Evolutionary conservation across 2,329 filamentous ascomycete species (phyloP).

Genomic region (Penicillium corylophilum): DNA sequence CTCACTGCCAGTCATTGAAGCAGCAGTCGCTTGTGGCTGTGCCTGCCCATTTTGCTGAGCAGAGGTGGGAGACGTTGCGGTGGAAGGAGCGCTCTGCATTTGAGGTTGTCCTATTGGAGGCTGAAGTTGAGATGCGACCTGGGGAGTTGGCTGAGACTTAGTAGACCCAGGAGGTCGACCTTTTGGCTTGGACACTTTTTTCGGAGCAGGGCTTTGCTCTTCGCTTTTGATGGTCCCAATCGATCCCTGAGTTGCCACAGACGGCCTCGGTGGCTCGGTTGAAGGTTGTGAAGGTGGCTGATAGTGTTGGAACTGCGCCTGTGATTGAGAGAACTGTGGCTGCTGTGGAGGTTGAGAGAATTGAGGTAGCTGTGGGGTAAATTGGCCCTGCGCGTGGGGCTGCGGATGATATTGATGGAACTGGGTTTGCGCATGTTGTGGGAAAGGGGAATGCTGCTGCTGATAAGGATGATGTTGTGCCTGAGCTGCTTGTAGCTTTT

Average conservation of each 20-base stretch:
- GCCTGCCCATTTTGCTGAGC: slow-evolving; percentile 18
- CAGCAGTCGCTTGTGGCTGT: slow-evolving; percentile 6
- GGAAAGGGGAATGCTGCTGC: slow-evolving; percentile 21
- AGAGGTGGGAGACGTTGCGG: slow-evolving; percentile 2
- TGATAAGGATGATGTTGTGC: slow-evolving; percentile 27
- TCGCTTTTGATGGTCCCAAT: slow-evolving; percentile 12
- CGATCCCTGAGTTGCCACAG: slow-evolving; percentile 2
- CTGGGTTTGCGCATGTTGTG: slow-evolving; percentile 18
- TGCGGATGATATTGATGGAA: slow-evolving; percentile 25
- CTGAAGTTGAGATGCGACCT: slow-evolving; percentile 1
- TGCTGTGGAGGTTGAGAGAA: slow-evolving; percentile 20
- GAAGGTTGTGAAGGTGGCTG: slow-evolving; percentile 18
- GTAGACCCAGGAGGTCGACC: background rate
- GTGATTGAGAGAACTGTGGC: slow-evolving; percentile 17
- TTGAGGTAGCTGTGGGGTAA: slow-evolving; percentile 18
- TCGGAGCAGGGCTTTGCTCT: slow-evolving; percentile 17
- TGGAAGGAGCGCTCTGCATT: background rate
- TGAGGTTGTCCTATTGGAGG: background rate
- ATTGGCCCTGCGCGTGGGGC: slow-evolving; percentile 7
- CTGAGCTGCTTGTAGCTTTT: slow-evolving; percentile 25
- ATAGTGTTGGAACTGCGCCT: slow-evolving; percentile 25
- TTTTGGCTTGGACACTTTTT: slow-evolving; percentile 24
- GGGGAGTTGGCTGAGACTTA: slow-evolving; percentile 4
- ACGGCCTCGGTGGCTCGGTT: slow-evolving; percentile 3
- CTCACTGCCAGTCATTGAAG: slow-evolving; percentile 2